Percentiles rank a stretch among this genome's conserved stretches.
phyloP scores from a whole-genome alignment of 2,329 filamentous ascomycete species.

The Calonectria pseudoreteaudii region DNA sequence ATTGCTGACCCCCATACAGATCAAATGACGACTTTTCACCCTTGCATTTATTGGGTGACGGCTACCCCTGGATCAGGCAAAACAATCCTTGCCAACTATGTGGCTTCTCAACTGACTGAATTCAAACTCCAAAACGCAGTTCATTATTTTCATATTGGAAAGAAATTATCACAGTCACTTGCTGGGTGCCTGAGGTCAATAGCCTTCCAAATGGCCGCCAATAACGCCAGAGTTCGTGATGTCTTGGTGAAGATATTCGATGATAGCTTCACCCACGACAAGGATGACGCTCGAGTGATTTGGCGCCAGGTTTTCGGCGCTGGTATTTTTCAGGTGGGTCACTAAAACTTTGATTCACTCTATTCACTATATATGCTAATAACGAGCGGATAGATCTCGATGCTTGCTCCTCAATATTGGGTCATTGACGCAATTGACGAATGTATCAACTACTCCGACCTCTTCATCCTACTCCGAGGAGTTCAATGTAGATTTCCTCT shows the following conservation, averaged over 20 bases:
- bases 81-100: background rate
- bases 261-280: conserved; percentile 36
- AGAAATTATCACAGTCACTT: conserved; percentile 25
- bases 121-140: conserved; percentile 20
- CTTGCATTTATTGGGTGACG: background rate
- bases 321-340: conserved; percentile 43
- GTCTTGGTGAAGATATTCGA: conserved; percentile 37
- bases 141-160: conserved; percentile 37
- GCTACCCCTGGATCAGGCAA: background rate
- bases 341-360: background rate
- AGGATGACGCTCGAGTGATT: conserved; percentile 43
- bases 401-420: conserved; percentile 43
- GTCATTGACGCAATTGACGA: conserved; percentile 52
- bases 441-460: conserved; percentile 37
- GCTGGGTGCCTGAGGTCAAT: conserved; percentile 40
- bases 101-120: conserved; percentile 15
- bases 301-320: conserved; percentile 49
- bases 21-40: background rate
- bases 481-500: conserved; percentile 34
- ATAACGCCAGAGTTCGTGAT: conserved; percentile 35
- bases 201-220: conserved; percentile 49
- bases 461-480: conserved; percentile 41
- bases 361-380: background rate
- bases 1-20: background rate
- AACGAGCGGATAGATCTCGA: background rate